These are phyloP conservation scores for Diospyros lotus DNA, from an alignment of 148 eudicot species.

Conservation along the genomic window DNA sequence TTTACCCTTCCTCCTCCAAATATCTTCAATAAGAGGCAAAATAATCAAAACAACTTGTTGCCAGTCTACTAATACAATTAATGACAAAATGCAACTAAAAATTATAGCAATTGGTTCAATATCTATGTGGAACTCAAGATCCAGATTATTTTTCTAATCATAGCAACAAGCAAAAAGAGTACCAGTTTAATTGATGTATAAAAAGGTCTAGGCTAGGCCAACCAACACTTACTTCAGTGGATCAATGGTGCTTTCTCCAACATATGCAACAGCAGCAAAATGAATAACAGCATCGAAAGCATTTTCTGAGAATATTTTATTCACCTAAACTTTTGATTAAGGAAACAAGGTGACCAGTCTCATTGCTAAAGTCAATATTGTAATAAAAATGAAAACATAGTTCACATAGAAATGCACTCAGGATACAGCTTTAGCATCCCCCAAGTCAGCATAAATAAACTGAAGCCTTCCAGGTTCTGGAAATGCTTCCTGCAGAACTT, in stretches of 20 bases:
- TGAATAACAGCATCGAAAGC: slow-evolving; percentile 96
- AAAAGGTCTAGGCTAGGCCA: neutral
- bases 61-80: too few species aligned
- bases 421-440: slow-evolving; percentile 77
- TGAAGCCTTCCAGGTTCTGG: slow-evolving; percentile 83
- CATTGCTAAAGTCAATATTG: neutral
- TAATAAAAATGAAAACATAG: neutral
- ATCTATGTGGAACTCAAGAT: too few species aligned
- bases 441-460: slow-evolving; percentile 77
- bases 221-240: slow-evolving; percentile 59
- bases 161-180: neutral
- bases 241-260: slow-evolving; percentile 90
- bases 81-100: too few species aligned
- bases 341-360: neutral
- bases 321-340: neutral
- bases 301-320: slow-evolving; percentile 70
- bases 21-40: too few species aligned
- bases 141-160: too few species aligned
- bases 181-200: neutral
- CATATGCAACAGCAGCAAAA: slow-evolving; percentile 96
- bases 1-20: too few species aligned
- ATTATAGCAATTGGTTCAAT: too few species aligned
- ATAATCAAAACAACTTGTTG: too few species aligned
- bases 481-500: slow-evolving; percentile 59
- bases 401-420: slow-evolving; percentile 4